Evolutionary conservation across 2,329 filamentous ascomycete species (phyloP), one percentile per base, ranked within the genome.

Genomic region (Sclerotinia trifoliorum): DNA sequence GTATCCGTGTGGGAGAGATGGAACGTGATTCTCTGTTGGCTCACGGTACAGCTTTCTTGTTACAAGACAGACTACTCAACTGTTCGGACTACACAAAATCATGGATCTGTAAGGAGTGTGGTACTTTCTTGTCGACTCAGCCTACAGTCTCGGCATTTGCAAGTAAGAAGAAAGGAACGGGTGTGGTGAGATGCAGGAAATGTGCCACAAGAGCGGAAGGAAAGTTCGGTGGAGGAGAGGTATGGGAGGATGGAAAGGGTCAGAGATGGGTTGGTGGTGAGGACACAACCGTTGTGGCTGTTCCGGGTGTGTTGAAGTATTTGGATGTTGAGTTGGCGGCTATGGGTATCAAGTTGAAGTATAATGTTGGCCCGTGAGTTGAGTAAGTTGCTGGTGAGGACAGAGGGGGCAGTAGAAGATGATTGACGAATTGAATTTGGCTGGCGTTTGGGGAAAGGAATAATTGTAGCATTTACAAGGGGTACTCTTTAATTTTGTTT

Each of bases 1-100:
- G 95, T 89, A 97, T 99, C 78, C 93, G 95, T 84, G 94, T 99
- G 42, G 95, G 95, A 80, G 95, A 99, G 81, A 99, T 99, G 95
- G 95, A 99, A 82, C 91, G 95, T 73, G 95, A 99, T 79, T 92
- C 94, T 4, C 84, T 99, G 29, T 86, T 99, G 68, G 95, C 95
- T 5, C 95, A 99, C 83, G 95, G 95, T 32, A 95, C 94, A 2
- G 94, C 94, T 4, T 98, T 96, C 83, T 81, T 99, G 70, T 86
- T 99, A 7, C 95, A 99, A 78, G 95, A 99, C 79, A 90, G 95
- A 69, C 84, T 99, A 70, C 89, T 99, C 83, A 98, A 99, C 83
- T 99, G 95, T 81, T 96, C 92, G 65, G 95, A 99, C 80, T 96
- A 97, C 79, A 88, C 90, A 39, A 89, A 90, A 71, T 90, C 93